Base-by-base conservation (phyloP, 495 filamentous ascomycete species). In the Penicillium crystallinum region DNA sequence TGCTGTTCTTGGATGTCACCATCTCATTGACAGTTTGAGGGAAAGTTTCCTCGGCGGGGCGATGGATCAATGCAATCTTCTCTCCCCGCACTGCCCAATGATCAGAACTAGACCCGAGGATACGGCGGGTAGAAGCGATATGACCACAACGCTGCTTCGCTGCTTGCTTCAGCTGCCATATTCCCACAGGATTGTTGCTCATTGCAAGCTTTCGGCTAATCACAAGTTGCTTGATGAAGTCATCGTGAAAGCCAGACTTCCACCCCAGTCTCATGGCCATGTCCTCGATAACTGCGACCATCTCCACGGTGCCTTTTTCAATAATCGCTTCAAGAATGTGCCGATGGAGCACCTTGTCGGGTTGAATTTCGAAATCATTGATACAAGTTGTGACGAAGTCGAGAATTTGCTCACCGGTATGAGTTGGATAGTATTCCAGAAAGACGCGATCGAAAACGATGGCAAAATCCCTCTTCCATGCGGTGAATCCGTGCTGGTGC, bases 131-230 rank as follows among this genome's bases (percentile, higher is more conserved):
- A 33, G 55, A 48, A 42, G 72, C 49, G 6, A 64, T 58, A 49
- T 66, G 55, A n/a, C 58, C 55, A 40, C 70, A 56, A 46, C 67
- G 56, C 7, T 61, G 49, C 34, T 67, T 70, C 6, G 74, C 71
- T 4, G 72, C 67, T 39, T 73, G 70, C 12, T 75, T 51, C 74
- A 75, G 72, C 17, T 70, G 66, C 72, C 72, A 77, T 42, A 70
- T 59, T 11, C 74, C 71, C 15, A 72, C 65, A 0, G 72, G 74
- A 4, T 63, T 57, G 1, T 62, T 49, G 42, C 68, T 64, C 46
- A 72, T 67, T 36, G 65, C 59, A 14, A 64, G 39, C 4, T 63
- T 67, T n/a, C 66, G 68, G 4, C 42, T 45, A 3, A 57, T 63
- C 12, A 75, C 9, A 22, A 68, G 62, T 8, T 61, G 56, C 27